Conservation (phyloP, 2,329 filamentous ascomycete genomes). For the Aureobasidium sp. region DNA sequence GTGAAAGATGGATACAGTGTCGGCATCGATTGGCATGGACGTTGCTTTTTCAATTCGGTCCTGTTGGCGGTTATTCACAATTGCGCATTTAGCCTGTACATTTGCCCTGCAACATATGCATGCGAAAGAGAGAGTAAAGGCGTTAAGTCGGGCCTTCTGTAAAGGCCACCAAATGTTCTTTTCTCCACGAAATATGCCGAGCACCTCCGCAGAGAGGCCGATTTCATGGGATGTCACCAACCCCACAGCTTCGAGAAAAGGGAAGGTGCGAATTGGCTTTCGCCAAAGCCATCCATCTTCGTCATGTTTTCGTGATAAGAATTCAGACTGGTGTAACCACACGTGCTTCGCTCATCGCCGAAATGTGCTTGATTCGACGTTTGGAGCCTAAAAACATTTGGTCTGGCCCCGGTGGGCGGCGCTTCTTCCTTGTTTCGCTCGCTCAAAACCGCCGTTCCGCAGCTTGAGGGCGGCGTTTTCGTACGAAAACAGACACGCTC, state of each 20-base stretch:
- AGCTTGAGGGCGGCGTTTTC: neutral
- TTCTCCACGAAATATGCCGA: conserved; percentile 3
- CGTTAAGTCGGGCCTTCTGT: conserved; percentile 6
- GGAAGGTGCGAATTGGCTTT: neutral
- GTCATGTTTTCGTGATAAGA: neutral
- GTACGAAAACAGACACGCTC: neutral
- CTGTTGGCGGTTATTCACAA: conserved; percentile 11
- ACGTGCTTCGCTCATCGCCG: conserved; percentile 2
- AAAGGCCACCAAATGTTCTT: neutral
- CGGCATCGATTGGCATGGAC: conserved; percentile 4
- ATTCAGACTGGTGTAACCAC: neutral
- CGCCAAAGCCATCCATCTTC: neutral
- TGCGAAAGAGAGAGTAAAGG: neutral
- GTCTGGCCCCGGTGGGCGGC: neutral
- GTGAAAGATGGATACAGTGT: neutral
- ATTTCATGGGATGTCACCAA: conserved; percentile 2
- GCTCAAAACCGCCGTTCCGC: neutral
- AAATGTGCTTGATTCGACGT: neutral
- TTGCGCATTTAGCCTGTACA: conserved; percentile 8
- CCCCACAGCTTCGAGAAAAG: conserved; percentile 9
- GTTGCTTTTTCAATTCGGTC: conserved; percentile 15
- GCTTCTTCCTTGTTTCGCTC: neutral
- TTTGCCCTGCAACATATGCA: neutral
- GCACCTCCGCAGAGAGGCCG: neutral
- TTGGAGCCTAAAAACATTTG: neutral